phyloP scores from a whole-genome alignment of 352 stramenopile species.

The Globisporangium paddicum region DNA sequence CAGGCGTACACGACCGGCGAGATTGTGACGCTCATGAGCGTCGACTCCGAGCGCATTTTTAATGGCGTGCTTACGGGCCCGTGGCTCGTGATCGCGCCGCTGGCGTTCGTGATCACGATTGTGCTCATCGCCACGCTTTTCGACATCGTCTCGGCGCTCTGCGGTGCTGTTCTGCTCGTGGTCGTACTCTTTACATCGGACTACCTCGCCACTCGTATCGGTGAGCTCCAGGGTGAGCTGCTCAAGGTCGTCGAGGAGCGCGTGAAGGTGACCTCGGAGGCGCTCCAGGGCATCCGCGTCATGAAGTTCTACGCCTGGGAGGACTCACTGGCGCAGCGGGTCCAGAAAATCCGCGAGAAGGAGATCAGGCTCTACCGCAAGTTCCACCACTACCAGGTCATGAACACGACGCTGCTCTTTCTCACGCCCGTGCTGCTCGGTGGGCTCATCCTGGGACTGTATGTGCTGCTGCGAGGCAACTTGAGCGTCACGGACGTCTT shows the following conservation, averaged over 20 bases:
- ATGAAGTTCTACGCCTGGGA: constrained; percentile 77
- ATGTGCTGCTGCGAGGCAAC: constrained; percentile 26
- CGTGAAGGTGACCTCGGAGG: constrained; percentile 85
- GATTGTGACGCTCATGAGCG: constrained; percentile 21
- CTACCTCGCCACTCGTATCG: neutral
- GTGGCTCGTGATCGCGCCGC: constrained; percentile 8
- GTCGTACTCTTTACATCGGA: neutral
- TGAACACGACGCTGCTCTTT: constrained; percentile 55
- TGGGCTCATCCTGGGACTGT: constrained; percentile 35
- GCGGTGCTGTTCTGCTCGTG: neutral
- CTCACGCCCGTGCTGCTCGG: constrained; percentile 27
- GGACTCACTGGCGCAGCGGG: constrained; percentile 8
- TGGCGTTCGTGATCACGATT: constrained; percentile 14
- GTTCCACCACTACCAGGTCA: constrained; percentile 54
- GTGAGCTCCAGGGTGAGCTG: constrained; percentile 3
- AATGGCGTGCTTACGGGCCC: constrained; percentile 3
- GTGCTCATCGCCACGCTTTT: constrained; percentile 15
- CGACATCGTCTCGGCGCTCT: neutral
- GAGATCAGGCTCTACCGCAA: constrained; percentile 16
- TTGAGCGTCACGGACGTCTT: constrained; percentile 43
- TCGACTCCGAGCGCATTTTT: constrained; percentile 25
- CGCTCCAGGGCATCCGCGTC: constrained; percentile 66
- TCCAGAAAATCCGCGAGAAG: constrained; percentile 15
- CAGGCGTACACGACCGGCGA: constrained; percentile 17
- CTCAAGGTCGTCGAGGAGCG: constrained; percentile 22